Evolutionary conservation across 2,329 filamentous ascomycete species (phyloP).

Genomic region (Ascochyta fabae): DNA sequence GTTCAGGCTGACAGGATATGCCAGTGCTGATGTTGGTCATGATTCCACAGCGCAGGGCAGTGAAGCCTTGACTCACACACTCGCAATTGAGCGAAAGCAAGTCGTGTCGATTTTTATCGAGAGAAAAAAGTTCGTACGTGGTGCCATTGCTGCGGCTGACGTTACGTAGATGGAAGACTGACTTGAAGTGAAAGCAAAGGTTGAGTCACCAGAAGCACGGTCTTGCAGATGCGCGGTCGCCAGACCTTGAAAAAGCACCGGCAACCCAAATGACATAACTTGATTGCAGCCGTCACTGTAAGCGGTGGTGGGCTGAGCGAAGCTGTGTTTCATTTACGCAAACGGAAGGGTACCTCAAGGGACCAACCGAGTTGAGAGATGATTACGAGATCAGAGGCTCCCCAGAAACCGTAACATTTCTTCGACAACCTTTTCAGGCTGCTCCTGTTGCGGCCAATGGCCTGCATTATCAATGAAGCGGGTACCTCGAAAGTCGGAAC

Average conservation of each 20-base stretch:
- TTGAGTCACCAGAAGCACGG: too few species aligned
- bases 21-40: neutral
- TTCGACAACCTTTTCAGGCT: slow-evolving; percentile 61
- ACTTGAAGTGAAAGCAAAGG: too few species aligned
- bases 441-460: slow-evolving; percentile 74
- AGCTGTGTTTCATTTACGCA: slow-evolving; percentile 6
- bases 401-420: slow-evolving; percentile 55
- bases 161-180: neutral
- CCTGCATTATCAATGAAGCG: slow-evolving; percentile 66
- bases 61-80: neutral
- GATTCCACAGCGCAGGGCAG: neutral
- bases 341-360: neutral
- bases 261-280: neutral
- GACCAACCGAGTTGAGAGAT: neutral
- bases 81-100: too few species aligned
- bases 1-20: neutral
- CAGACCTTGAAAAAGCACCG: neutral
- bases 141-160: neutral
- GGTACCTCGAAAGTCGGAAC: slow-evolving; percentile 60
- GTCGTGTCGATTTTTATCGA: neutral
- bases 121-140: neutral
- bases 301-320: neutral
- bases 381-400: slow-evolving; percentile 14
- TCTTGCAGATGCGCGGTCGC: too few species aligned
- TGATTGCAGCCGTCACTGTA: neutral